These are phyloP conservation scores for Penicillium sp. DNA, from an alignment of 2,329 filamentous ascomycete species.

Conservation along the genomic window DNA sequence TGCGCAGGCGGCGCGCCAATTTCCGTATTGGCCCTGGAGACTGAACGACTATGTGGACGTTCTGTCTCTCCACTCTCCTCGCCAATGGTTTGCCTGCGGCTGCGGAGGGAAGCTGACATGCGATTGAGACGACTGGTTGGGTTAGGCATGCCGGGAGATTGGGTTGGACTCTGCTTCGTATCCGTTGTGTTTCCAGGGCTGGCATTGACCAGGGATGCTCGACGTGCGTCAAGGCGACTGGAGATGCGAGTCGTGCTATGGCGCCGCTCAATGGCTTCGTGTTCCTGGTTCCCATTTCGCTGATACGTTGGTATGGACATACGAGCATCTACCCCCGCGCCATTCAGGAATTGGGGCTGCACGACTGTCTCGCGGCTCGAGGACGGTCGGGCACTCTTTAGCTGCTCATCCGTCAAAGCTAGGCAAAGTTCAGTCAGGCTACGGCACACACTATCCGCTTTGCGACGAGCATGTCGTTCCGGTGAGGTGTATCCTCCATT, in stretches of 20 bases:
- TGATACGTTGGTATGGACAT: slow-evolving; percentile 34
- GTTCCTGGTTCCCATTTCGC: slow-evolving; percentile 41
- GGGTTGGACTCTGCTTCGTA: slow-evolving; percentile 11
- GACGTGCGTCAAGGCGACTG: slow-evolving; percentile 41
- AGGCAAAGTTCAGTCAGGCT: slow-evolving; percentile 90
- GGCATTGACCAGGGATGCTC: slow-evolving; percentile 36
- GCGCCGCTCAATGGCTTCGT: slow-evolving; percentile 30
- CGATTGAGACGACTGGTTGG: slow-evolving; percentile 42
- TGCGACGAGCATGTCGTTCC: slow-evolving; percentile 82
- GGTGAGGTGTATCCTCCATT: slow-evolving; percentile 47
- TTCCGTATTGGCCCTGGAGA: slow-evolving; percentile 46
- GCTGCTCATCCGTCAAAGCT: slow-evolving; percentile 65
- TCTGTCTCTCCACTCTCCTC: slow-evolving; percentile 34
- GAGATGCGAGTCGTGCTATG: slow-evolving; percentile 29
- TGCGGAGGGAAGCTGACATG: slow-evolving; percentile 40
- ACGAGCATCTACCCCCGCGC: slow-evolving; percentile 25
- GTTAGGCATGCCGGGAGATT: slow-evolving; percentile 19
- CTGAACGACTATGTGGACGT: slow-evolving; percentile 35
- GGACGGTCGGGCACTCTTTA: slow-evolving; percentile 29
- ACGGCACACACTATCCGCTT: slow-evolving; percentile 88
- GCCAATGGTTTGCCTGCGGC: slow-evolving; percentile 37
- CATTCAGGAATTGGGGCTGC: slow-evolving; percentile 23
- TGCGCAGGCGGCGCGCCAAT: slow-evolving; percentile 30
- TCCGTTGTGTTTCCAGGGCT: slow-evolving; percentile 22
- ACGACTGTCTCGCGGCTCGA: slow-evolving; percentile 28